Evolutionary conservation across 768 basidiomycete genomes (phyloP).

Genomic region (Pleurotus cornucopiae): DNA sequence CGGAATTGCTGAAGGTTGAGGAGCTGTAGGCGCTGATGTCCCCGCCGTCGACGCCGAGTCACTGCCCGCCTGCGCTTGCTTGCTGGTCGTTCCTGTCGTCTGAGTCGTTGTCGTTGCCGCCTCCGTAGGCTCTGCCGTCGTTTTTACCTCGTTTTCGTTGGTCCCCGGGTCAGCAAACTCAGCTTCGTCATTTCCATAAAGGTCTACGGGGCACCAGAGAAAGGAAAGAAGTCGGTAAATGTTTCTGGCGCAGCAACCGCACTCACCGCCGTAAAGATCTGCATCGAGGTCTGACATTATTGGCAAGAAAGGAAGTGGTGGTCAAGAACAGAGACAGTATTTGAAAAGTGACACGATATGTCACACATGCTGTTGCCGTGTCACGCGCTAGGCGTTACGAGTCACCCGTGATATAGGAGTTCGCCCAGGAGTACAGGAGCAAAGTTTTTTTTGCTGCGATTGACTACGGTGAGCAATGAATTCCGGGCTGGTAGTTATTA

Average conservation of each 20-base stretch:
- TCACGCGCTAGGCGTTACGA: no score
- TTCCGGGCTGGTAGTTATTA: no score
- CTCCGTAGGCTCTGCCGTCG: slow-evolving; percentile 19
- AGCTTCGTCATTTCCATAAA: slow-evolving; percentile 70
- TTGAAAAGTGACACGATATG: background rate
- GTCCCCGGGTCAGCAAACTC: slow-evolving; percentile 52
- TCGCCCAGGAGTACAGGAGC: no score
- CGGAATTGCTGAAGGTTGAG: slow-evolving; percentile 15
- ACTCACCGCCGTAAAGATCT: slow-evolving; percentile 84
- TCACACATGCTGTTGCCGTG: background rate
- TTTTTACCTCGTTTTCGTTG: slow-evolving; percentile 23
- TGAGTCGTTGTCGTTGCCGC: slow-evolving; percentile 19
- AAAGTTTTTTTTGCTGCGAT: no score
- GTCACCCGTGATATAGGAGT: no score
- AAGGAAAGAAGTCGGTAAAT: background rate
- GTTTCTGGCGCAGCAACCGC: background rate
- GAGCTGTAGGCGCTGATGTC: slow-evolving; percentile 4
- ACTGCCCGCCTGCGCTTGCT: slow-evolving; percentile 15
- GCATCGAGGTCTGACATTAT: slow-evolving; percentile 81
- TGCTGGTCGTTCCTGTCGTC: slow-evolving; percentile 17
- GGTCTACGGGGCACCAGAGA: slow-evolving; percentile 37
- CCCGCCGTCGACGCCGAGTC: slow-evolving; percentile 14
- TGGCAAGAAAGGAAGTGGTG: slow-evolving; percentile 9
- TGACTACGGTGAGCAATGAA: no score
- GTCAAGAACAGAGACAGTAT: background rate